Evolutionary conservation across 768 basidiomycete genomes (phyloP).

Genomic region (Tricholoma bakamatsutake): DNA sequence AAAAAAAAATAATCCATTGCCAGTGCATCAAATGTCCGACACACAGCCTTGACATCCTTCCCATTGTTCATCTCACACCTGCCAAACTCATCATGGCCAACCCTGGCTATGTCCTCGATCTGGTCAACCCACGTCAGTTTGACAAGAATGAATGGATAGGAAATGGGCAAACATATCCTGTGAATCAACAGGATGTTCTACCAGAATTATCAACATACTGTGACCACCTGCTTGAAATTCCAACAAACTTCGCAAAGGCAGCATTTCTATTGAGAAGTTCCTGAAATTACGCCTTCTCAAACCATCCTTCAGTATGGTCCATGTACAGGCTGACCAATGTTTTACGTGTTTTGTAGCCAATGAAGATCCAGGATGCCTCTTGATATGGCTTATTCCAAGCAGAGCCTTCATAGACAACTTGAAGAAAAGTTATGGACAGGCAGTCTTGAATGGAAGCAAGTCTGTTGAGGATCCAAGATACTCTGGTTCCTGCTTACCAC

Average conservation of each 20-base stretch:
- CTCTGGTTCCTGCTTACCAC: no score
- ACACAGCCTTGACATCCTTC: constrained; percentile 5
- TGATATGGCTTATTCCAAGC: not conserved
- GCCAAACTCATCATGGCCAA: no score
- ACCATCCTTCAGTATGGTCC: not conserved
- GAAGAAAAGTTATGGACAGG: no score
- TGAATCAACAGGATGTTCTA: no score
- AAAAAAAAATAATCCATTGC: constrained; percentile 4
- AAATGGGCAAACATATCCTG: no score
- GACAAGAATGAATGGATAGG: no score
- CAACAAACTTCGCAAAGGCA: not conserved
- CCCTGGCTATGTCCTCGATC: no score
- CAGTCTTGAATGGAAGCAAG: no score
- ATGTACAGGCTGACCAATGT: not conserved
- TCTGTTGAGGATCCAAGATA: no score
- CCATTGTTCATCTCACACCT: not conserved
- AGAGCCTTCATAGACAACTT: not conserved
- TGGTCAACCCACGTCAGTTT: no score
- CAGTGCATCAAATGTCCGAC: not conserved
- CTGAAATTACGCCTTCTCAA: not conserved
- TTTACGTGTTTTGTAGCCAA: not conserved
- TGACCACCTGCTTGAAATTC: no score
- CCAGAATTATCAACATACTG: no score
- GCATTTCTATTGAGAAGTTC: not conserved
- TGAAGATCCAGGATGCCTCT: not conserved